Evolutionary conservation across 331 rosid species (phyloP).

Genomic region (Acacia concinna): DNA sequence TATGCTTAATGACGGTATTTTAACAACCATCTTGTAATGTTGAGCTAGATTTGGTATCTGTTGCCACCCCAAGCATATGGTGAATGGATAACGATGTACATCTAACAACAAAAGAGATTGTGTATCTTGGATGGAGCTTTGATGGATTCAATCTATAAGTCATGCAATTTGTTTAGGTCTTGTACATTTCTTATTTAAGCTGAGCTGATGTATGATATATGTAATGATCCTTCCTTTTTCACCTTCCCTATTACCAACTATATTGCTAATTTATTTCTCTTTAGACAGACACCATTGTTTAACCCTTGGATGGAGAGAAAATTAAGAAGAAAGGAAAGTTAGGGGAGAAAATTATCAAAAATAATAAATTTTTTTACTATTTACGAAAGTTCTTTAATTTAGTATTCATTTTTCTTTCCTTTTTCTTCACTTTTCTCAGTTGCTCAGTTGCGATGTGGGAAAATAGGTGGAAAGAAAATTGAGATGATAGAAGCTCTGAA

Average conservation of each 20-base stretch:
- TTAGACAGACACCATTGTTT: background rate
- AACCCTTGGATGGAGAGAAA: background rate
- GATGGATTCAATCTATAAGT: background rate
- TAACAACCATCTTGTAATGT: slow-evolving; percentile 24
- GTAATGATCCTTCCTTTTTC: slow-evolving; percentile 9
- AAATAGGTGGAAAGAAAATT: background rate
- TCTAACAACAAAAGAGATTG: background rate
- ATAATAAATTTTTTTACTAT: no score
- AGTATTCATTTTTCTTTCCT: no score
- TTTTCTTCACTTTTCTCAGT: no score
- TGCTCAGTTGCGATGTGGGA: background rate
- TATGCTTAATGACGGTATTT: slow-evolving; percentile 29
- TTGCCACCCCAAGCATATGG: slow-evolving; percentile 9
- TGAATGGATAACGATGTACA: slow-evolving; percentile 14
- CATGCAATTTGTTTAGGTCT: slow-evolving; percentile 27
- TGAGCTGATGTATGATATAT: slow-evolving; percentile 31
- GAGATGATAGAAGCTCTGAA: background rate
- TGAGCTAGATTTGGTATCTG: slow-evolving; percentile 24
- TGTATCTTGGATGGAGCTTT: background rate
- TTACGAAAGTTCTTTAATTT: no score
- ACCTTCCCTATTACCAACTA: background rate
- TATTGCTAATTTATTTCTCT: background rate
- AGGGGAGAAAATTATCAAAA: no score
- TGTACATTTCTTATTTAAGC: slow-evolving; percentile 36
- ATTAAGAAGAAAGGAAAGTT: no score